Evolutionary conservation across 2,329 filamentous ascomycete species (phyloP).

Genomic region (Cladorrhinum sp.): DNA sequence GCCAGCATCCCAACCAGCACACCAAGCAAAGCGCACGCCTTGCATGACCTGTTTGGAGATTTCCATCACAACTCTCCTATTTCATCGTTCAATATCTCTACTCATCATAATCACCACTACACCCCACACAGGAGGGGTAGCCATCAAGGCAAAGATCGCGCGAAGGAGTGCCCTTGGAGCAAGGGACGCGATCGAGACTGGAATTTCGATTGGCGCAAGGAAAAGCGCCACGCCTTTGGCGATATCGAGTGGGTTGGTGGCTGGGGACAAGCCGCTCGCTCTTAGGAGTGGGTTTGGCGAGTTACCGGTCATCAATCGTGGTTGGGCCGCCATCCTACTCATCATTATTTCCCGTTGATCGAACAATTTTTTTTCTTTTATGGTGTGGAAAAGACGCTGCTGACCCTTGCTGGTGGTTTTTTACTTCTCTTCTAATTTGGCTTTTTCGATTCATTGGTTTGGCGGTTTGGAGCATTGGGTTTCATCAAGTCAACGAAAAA

Average conservation of each 20-base stretch:
- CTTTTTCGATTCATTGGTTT: constrained; percentile 20
- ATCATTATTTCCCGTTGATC: constrained; percentile 14
- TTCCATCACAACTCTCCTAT: constrained; percentile 31
- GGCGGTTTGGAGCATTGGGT: constrained; percentile 3
- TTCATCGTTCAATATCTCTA: constrained; percentile 39
- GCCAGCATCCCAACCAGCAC: constrained; percentile 29
- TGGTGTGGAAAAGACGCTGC: constrained; percentile 23
- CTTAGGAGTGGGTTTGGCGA: constrained; percentile 32
- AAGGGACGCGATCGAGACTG: constrained; percentile 54
- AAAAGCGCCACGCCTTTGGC: constrained; percentile 64
- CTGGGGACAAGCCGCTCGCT: constrained; percentile 62
- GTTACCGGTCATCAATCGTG: constrained; percentile 55
- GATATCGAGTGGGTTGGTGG: constrained; percentile 94
- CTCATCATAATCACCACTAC: constrained; percentile 22
- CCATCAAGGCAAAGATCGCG: constrained; percentile 44
- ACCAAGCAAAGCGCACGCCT: constrained; percentile 39
- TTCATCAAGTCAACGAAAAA: constrained; percentile 2
- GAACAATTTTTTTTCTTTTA: constrained; percentile 24
- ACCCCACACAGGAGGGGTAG: constrained; percentile 32
- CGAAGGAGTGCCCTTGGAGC: constrained; percentile 54
- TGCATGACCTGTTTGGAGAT: constrained; percentile 45
- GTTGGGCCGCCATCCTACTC: constrained; percentile 42
- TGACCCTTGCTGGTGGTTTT: constrained; percentile 27
- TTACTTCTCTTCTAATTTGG: constrained; percentile 23
- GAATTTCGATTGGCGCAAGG: constrained; percentile 56